phyloP scores from a whole-genome alignment of 176 grass and related monocot genomes.

The Puccinellia tenuiflora region DNA sequence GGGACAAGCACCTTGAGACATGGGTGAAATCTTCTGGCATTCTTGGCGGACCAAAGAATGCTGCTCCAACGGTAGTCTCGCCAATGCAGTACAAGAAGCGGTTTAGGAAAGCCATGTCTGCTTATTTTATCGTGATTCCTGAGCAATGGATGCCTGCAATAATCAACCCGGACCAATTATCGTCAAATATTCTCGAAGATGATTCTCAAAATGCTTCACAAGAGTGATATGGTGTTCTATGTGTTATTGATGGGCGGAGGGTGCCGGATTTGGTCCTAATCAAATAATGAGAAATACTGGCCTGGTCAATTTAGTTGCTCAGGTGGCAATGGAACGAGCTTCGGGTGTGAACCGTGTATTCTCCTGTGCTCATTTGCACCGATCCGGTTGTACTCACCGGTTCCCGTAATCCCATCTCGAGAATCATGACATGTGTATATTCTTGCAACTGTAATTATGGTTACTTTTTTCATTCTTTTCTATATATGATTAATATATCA shows the following conservation, averaged over 20 bases:
- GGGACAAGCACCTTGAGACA: conserved; percentile 99
- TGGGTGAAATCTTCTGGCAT: conserved; percentile 94
- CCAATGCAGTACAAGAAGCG: conserved; percentile 95
- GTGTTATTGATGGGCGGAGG: background rate
- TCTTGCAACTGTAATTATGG: conserved; percentile 37
- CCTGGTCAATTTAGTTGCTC: background rate
- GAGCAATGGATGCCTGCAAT: conserved; percentile 85
- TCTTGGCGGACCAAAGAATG: conserved; percentile 72
- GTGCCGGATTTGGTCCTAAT: background rate
- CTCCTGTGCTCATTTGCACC: conserved; percentile 35
- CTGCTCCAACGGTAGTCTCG: conserved; percentile 81
- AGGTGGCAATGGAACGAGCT: background rate
- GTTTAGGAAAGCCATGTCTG: conserved; percentile 95
- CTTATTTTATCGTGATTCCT: conserved; percentile 94
- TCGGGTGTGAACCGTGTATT: background rate
- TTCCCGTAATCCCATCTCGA: background rate
- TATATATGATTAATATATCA: background rate
- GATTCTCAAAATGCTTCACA: conserved; percentile 37
- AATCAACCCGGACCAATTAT: conserved; percentile 45
- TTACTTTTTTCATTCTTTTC: background rate
- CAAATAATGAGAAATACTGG: background rate
- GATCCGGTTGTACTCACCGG: background rate
- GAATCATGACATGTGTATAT: conserved; percentile 35
- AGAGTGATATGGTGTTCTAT: conserved; percentile 7
- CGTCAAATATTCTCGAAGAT: conserved; percentile 32